phyloP scores from a whole-genome alignment of 1,139 yeast genomes.

The Magnusiomyces tetraspermus region DNA sequence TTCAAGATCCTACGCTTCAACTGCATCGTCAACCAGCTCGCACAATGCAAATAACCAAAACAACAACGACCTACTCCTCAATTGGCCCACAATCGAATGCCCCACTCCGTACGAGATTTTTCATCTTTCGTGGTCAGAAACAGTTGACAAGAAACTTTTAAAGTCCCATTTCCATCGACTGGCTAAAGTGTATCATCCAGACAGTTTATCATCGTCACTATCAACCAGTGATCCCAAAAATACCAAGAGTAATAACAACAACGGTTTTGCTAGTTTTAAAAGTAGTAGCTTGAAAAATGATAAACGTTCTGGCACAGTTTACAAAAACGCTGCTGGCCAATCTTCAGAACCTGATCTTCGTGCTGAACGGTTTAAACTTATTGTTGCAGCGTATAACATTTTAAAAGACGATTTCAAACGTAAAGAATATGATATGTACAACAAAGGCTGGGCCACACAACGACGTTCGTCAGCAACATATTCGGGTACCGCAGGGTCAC shows the following conservation, averaged over 20 bases:
- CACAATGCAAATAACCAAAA: too few species aligned
- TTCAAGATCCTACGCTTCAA: too few species aligned
- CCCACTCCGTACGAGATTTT: constrained; percentile 76
- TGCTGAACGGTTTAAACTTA: constrained; percentile 51
- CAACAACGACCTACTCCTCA: constrained; percentile 14
- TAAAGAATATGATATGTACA: constrained; percentile 35
- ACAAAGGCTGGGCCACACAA: constrained; percentile 13
- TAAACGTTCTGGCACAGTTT: too few species aligned
- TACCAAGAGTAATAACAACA: too few species aligned
- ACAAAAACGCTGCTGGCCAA: not conserved
- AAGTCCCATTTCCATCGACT: constrained; percentile 50
- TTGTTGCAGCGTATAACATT: constrained; percentile 67
- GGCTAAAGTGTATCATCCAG: constrained; percentile 86
- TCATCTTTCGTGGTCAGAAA: constrained; percentile 33
- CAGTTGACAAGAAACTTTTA: constrained; percentile 38
- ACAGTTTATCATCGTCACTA: constrained; percentile 32
- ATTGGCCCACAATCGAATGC: constrained; percentile 50
- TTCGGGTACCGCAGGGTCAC: too few species aligned
- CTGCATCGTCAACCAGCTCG: too few species aligned
- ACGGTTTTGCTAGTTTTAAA: too few species aligned
- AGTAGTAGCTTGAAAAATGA: too few species aligned
- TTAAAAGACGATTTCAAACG: constrained; percentile 48
- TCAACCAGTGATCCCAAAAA: too few species aligned
- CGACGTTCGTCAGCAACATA: too few species aligned
- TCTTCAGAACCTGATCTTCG: constrained; percentile 14